Percentiles rank a stretch among this genome's conserved stretches.
phyloP scores from a whole-genome alignment of 1,284 basidiomycete genomes.

The Moniliophthora roreri region DNA sequence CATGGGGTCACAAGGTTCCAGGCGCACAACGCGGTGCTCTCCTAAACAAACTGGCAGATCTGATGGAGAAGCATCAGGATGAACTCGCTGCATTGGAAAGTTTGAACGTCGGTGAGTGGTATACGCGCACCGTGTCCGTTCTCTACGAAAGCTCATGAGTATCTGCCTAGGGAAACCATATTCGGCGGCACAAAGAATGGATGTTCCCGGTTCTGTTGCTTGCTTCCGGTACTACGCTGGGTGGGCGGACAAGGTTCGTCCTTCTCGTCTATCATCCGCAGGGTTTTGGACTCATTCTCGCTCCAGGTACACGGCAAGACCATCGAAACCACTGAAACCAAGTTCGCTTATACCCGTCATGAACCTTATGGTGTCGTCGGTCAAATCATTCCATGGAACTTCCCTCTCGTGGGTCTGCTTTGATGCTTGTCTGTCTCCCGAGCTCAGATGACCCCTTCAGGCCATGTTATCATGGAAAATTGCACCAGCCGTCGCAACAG shows the following conservation, averaged over 20 bases:
- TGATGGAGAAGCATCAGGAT: slow-evolving; percentile 69
- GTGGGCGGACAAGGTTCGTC: slow-evolving; percentile 63
- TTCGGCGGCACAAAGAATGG: slow-evolving; percentile 47
- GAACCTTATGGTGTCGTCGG: slow-evolving; percentile 89
- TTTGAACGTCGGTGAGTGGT: slow-evolving; percentile 57
- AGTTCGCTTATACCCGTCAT: slow-evolving; percentile 76
- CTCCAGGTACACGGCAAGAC: not conserved
- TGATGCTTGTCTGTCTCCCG: no score
- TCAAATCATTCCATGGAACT: slow-evolving; percentile 73
- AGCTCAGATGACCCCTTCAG: not conserved
- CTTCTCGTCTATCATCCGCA: not conserved
- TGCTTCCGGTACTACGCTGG: slow-evolving; percentile 47
- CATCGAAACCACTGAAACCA: slow-evolving; percentile 53
- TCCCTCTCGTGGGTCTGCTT: slow-evolving; percentile 30
- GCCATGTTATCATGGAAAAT: slow-evolving; percentile 77
- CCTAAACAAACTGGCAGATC: slow-evolving; percentile 67
- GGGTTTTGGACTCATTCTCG: not conserved
- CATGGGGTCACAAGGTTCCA: slow-evolving; percentile 65
- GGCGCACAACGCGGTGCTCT: slow-evolving; percentile 63
- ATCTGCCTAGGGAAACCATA: slow-evolving; percentile 46
- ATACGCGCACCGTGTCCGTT: not conserved
- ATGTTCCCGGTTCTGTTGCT: slow-evolving; percentile 48
- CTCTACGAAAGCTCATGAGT: not conserved
- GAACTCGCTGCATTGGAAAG: slow-evolving; percentile 73
- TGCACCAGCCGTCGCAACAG: slow-evolving; percentile 80